Base-by-base conservation (phyloP, 345 rosid species). In the Angophora floribunda region DNA sequence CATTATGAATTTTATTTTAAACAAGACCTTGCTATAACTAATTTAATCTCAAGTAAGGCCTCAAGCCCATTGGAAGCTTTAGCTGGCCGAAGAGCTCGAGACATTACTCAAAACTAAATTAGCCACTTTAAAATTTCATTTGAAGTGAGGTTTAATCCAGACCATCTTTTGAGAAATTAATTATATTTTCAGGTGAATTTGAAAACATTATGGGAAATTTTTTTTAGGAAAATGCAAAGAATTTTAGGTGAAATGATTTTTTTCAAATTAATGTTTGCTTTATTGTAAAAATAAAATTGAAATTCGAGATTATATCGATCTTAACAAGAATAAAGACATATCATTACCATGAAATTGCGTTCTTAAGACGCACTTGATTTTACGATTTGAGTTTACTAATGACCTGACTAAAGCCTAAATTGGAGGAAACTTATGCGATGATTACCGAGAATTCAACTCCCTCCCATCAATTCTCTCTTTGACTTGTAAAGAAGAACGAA, bases 71-170 rank as follows among this genome's bases (percentile, higher is more conserved):
- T 50, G 4, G 16, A 59, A 61, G 67, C 12, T 61, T 61, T 61
- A 28, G 32, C 7, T 3, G 0, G 26, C 28, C 12, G 2, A 6
- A 26, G 30, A 28, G 7, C 67, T 61, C 0, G 16, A 12, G 67
- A 3, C 1, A 6, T 61, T 12, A 2, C 15, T 26, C 26, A 15
- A 0, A 0, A 61, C 13, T 61, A 28, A 61, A 12, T 28, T 12
- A 7, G 28, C 7, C 32, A 28, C 4, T 12, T 28, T 28, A 61
- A 11, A 11, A 0, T 28, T 61, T 28, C 26, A 61, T 61, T 61
- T 26, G 32, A 28, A 13, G 26, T 61, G 26, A 61, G 32, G 16
- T 61, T 0, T n/a, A 5, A 26, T 10, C 0, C 26, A 7, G 7
- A 61, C 4, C 28, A 5, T 61, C 16, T 61, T 6, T 26, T 0